Base-by-base conservation (phyloP, 345 rosid species). In the Balakata baccata region DNA sequence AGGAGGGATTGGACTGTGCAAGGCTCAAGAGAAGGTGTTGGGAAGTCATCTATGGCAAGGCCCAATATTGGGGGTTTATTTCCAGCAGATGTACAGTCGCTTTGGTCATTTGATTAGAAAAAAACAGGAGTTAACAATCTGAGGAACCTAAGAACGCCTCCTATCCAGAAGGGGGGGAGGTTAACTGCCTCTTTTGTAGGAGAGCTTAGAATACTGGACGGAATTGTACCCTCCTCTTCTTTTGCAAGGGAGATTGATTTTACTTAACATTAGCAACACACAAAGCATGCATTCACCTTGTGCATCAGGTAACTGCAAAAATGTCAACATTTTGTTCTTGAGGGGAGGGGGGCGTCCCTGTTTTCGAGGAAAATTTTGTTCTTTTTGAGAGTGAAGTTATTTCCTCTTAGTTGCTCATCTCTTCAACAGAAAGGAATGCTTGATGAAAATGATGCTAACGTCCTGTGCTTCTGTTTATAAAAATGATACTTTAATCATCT, bases 1-100 rank as follows among this genome's bases (percentile, higher is more conserved):
- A 84, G 92, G 53, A 87, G 77, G 67, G 90, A 86, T 23, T 72
- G 85, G 85, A 64, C 60, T 61, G 75, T 41, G 63, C 90, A 78
- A 63, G 87, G 82, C 58, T 70, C 83, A 14, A 87, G 81, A 64
- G 90, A 82, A 78, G 78, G 75, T 22, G 50, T 67, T 63, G 81
- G 84, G 17, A 85, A 82, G 72, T 39, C 84, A 12, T 65, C 82
- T 9, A 74, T 78, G 46, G 67, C 78, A 1, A 84, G 82, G 79
- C 81, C 86, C 22, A 81, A 74, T 70, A 78, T 76, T 58, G 91
- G 88, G 77, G 87, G 90, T 75, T 77, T 78, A 70, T 84, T 79
- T 80, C 81, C 85, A 71, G 74, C 85, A 77, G 88, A 86, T 90
- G 98, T 87, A 87, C 87, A 88, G 88, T 85, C 93, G 67, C 86